A percentile compares a stretch with the other conserved stretches of the same genome.
Conservation (phyloP, 129 eudicot species). For the Artemisia argyi region DNA sequence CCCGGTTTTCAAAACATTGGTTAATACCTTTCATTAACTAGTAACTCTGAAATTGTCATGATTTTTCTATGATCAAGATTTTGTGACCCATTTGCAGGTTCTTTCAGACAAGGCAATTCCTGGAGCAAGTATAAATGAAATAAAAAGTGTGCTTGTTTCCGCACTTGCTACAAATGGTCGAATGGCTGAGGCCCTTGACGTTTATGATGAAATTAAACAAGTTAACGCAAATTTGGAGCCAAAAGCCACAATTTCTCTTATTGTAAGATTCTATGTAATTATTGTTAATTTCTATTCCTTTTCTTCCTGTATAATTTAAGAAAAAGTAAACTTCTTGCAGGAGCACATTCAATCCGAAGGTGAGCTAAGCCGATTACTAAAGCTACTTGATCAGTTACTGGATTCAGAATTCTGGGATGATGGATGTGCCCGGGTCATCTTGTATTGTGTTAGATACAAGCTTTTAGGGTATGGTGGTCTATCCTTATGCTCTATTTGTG, state of each 20-base stretch:
- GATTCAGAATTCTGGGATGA: conserved; percentile 60
- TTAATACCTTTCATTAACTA: not conserved
- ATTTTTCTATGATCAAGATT: conserved; percentile 2
- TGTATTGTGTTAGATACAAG: conserved; percentile 67
- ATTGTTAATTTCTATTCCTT: not conserved
- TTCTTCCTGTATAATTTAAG: not conserved
- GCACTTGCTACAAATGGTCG: conserved; percentile 80
- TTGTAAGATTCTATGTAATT: conserved; percentile 46
- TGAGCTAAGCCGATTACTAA: conserved; percentile 51
- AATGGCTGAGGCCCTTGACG: conserved; percentile 58
- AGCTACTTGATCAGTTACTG: conserved; percentile 55
- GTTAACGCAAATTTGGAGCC: conserved; percentile 58
- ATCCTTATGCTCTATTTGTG: not conserved
- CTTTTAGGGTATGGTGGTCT: conserved; percentile 45
- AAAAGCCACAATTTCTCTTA: conserved; percentile 63
- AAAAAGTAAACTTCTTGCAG: conserved; percentile 32
- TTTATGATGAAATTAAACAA: conserved; percentile 71
- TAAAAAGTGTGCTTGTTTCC: conserved; percentile 69
- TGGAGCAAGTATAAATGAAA: conserved; percentile 47
- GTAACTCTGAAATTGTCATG: conserved; percentile 19
- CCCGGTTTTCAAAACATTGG: too few species aligned
- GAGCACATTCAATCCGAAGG: conserved; percentile 69
- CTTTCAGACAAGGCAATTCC: conserved; percentile 47
- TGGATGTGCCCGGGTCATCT: conserved; percentile 68
- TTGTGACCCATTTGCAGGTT: conserved; percentile 44